Base-by-base conservation (phyloP, 441 rosid genomes). In the Croton laevigatus region DNA sequence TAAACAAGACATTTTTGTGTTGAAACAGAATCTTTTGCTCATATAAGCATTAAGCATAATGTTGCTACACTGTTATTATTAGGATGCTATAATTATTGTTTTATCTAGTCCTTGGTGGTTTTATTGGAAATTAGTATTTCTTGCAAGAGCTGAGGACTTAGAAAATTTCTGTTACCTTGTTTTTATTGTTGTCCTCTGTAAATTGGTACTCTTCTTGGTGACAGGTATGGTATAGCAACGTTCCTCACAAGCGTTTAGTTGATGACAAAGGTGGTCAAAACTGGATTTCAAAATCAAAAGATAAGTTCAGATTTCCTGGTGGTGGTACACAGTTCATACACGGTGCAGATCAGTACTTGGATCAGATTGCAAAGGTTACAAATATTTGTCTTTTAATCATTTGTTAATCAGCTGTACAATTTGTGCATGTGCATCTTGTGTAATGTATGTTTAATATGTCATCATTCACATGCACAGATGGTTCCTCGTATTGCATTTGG, bases 241-340 rank as follows among this genome's bases (percentile, higher is more conserved):
- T 96, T 75, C 98, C 98, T 8, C 98, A 93, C 79, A 76, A 89
- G 0, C 86, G 93, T 23, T 78, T 96, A 66, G 99, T 87, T 74
- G 96, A 93, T 70, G 99, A 96, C 67, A 96, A 96, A 80, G 93
- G 99, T 17, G 98, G 98, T 68, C 99, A 96, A 76, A 96, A 96
- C 78, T 96, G 99, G 98, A 93, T 96, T 59, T 71, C 70, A 52
- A 86, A 74, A 69, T 84, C 65, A 38, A 91, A 96, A 66, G 85
- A 91, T 74, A 96, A 91, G 79, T 93, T 96, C 74, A 90, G 76
- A 83, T 93, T 96, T 82, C 97, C 99, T 51, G 98, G 98, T 44
- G 99, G 99, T 69, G 99, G 98, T 58, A 96, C 99, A 4, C 97
- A 93, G 84, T 95, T 93, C 82, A 96, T 96, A 73, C 99, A 93